A percentile compares a stretch with the other conserved stretches of the same genome.
phyloP scores from a whole-genome alignment of 2,329 filamentous ascomycete species.

The Phaeoacremonium minimum region DNA sequence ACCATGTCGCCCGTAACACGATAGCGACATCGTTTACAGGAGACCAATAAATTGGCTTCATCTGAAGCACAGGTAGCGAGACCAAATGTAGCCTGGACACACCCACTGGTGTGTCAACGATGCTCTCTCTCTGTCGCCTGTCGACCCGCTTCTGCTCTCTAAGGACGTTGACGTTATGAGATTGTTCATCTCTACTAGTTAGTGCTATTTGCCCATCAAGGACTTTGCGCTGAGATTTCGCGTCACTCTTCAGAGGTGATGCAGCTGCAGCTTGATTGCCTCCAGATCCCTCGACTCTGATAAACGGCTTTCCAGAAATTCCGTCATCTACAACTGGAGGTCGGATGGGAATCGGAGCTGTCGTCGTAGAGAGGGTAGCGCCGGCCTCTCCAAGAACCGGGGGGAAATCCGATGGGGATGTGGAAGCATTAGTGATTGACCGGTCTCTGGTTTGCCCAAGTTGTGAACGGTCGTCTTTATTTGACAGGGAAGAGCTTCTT shows the following conservation, averaged over 20 bases:
- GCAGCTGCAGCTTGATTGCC: not conserved
- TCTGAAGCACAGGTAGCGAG: slow-evolving; percentile 72
- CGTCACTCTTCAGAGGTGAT: no score
- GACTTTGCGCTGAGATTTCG: no score
- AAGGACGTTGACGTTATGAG: no score
- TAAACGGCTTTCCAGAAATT: slow-evolving; percentile 50
- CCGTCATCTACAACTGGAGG: slow-evolving; percentile 37
- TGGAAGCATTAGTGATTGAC: no score
- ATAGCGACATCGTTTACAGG: slow-evolving; percentile 83
- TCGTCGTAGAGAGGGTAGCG: no score
- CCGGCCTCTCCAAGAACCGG: no score
- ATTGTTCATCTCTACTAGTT: no score
- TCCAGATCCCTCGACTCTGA: slow-evolving; percentile 31
- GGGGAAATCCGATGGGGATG: no score
- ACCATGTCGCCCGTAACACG: slow-evolving; percentile 89
- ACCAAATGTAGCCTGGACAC: slow-evolving; percentile 88
- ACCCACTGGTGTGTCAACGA: slow-evolving; percentile 72
- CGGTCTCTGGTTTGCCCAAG: no score
- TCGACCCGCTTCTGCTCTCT: slow-evolving; percentile 8
- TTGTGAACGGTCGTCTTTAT: no score
- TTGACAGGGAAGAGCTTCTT: no score
- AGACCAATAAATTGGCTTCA: slow-evolving; percentile 98
- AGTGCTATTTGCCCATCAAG: no score
- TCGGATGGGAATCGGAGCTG: slow-evolving; percentile 10
- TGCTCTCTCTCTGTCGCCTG: slow-evolving; percentile 20